These are phyloP conservation scores for Murraya koenigii DNA, from an alignment of 345 rosid species.

Conservation along the genomic window DNA sequence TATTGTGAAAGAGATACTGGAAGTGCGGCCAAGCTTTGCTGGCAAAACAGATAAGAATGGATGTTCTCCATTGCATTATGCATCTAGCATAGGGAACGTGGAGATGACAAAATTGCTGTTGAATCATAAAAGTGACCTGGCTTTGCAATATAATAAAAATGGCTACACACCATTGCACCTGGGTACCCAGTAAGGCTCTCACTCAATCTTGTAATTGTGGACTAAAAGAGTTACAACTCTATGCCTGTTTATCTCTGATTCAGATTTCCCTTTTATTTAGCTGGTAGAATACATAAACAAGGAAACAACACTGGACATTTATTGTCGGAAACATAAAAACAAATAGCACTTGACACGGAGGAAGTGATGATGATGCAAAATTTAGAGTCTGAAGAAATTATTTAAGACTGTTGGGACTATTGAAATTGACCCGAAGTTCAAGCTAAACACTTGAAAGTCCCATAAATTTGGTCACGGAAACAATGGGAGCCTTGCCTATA, in stretches of 20 bases:
- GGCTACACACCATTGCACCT: conserved; percentile 25
- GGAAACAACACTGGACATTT: background rate
- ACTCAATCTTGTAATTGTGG: background rate
- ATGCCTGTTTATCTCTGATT: background rate
- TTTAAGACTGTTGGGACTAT: background rate
- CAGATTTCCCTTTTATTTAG: background rate
- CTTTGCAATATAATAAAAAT: background rate
- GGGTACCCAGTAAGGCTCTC: background rate
- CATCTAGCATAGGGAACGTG: conserved; percentile 10
- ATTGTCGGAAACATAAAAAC: background rate
- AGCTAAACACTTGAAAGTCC: background rate
- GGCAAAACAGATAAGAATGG: background rate
- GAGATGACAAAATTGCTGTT: conserved; percentile 12
- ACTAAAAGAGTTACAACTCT: no score
- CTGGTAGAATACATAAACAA: background rate
- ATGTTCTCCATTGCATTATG: conserved; percentile 16
- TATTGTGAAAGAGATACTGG: conserved; percentile 7
- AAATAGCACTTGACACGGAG: background rate
- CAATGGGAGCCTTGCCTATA: background rate
- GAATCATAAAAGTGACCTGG: conserved; percentile 1
- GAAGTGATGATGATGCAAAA: background rate
- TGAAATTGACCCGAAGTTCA: background rate
- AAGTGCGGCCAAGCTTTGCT: conserved; percentile 7
- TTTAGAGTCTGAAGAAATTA: background rate
- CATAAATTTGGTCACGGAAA: background rate